Conservation (phyloP, 306 rosid species). For the Parietaria judaica region DNA sequence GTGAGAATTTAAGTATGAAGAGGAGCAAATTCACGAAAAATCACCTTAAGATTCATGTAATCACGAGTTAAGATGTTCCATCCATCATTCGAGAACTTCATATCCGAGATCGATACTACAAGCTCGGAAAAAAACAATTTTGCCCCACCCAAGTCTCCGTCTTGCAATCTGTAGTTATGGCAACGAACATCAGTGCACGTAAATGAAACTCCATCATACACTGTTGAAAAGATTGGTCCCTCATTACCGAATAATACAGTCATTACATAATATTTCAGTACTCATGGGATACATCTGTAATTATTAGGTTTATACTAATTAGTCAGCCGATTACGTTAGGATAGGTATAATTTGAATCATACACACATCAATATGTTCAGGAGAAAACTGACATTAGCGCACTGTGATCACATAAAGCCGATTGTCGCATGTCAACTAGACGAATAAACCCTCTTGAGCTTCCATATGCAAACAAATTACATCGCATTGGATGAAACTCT, state of each 20-base stretch:
- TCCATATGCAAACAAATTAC: conserved; percentile 67
- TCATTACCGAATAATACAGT: too few species aligned
- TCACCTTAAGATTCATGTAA: conserved; percentile 65
- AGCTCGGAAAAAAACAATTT: conserved; percentile 55
- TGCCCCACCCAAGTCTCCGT: conserved; percentile 30
- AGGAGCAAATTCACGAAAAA: conserved; percentile 1
- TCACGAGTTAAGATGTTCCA: conserved; percentile 53
- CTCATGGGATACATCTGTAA: too few species aligned
- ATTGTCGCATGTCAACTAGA: conserved; percentile 60
- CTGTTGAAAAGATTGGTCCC: too few species aligned
- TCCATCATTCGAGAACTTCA: conserved; percentile 50
- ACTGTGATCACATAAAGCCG: conserved; percentile 54
- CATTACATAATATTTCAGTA: too few species aligned
- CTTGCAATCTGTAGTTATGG: conserved; percentile 42
- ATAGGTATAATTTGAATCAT: too few species aligned
- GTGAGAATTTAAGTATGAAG: too few species aligned
- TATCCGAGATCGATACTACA: conserved; percentile 49
- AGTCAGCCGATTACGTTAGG: too few species aligned
- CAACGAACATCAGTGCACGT: neutral
- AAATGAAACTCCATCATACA: neutral
- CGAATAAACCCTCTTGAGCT: conserved; percentile 68
- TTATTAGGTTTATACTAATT: too few species aligned
- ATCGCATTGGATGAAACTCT: conserved; percentile 70
- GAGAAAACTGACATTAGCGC: conserved; percentile 42
- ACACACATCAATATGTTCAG: neutral